Conservation (phyloP, 164 flowering plant genomes). For the Magnolia sinica region DNA sequence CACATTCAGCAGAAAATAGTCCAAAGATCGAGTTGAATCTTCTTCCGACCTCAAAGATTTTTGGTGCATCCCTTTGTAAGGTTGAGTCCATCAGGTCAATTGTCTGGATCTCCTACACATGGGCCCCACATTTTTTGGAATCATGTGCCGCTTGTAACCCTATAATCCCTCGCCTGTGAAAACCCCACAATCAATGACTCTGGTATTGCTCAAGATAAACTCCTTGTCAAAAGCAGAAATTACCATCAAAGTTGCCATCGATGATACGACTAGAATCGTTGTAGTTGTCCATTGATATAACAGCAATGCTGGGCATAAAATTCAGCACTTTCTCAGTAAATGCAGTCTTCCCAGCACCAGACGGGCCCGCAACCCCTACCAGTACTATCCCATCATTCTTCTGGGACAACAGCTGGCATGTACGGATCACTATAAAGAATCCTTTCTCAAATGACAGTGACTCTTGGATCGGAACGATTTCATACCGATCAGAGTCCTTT, state of each 20-base stretch:
- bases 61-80: too few relatives aligned
- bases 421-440: slow-evolving; percentile 82
- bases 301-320: slow-evolving; percentile 88
- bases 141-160: background rate
- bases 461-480: slow-evolving; percentile 68
- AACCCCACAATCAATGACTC: background rate
- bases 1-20: too few relatives aligned
- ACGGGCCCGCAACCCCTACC: slow-evolving; percentile 92
- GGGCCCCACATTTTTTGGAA: background rate
- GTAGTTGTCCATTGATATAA: slow-evolving; percentile 94
- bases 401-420: slow-evolving; percentile 83
- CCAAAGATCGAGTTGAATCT: too few relatives aligned
- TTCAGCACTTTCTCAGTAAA: slow-evolving; percentile 86
- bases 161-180: background rate
- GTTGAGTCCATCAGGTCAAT: too few relatives aligned
- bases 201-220: background rate
- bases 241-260: slow-evolving; percentile 99
- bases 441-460: slow-evolving; percentile 89
- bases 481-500: slow-evolving; percentile 67
- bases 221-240: slow-evolving; percentile 2
- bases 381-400: slow-evolving; percentile 82
- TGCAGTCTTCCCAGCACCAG: slow-evolving; percentile 96
- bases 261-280: slow-evolving; percentile 87
- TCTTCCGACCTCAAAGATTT: too few relatives aligned
- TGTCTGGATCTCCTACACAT: too few relatives aligned